phyloP scores from a whole-genome alignment of 805 yeast species.

The Jamesozyma lodderae region DNA sequence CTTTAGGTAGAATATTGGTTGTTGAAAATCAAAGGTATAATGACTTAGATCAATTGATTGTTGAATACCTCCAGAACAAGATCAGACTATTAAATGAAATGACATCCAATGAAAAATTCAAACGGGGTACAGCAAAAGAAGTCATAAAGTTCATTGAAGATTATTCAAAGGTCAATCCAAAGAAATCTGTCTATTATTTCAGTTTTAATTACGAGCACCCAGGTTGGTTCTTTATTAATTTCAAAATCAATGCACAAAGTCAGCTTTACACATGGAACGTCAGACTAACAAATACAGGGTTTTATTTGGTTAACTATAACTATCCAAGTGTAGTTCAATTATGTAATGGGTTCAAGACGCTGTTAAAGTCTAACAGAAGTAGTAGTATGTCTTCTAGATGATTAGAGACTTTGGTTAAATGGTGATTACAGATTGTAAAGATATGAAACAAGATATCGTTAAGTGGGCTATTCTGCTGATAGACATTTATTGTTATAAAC shows the following conservation, averaged over 20 bases:
- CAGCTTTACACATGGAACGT: constrained; percentile 82
- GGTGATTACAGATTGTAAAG: too few species aligned
- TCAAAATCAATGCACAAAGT: constrained; percentile 67
- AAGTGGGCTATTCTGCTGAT: too few species aligned
- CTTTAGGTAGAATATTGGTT: constrained; percentile 46
- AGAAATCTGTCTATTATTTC: constrained; percentile 82
- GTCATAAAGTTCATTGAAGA: constrained; percentile 81
- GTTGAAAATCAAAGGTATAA: constrained; percentile 67
- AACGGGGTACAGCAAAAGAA: constrained; percentile 63
- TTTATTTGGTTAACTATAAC: constrained; percentile 62
- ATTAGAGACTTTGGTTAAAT: too few species aligned
- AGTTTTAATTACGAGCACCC: constrained; percentile 85
- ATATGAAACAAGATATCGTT: too few species aligned
- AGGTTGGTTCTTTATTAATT: constrained; percentile 84
- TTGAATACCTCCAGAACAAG: constrained; percentile 75
- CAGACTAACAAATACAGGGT: constrained; percentile 82
- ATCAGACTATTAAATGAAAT: constrained; percentile 77
- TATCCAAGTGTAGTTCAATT: constrained; percentile 85
- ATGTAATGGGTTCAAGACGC: constrained; percentile 90
- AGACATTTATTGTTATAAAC: too few species aligned
- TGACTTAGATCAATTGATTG: constrained; percentile 89
- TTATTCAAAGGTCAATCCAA: constrained; percentile 84
- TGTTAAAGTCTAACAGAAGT: constrained; percentile 31
- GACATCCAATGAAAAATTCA: constrained; percentile 81
- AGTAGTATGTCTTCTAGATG: too few species aligned